A percentile compares a stretch with the other conserved stretches of the same genome.
Conservation (phyloP, 2,329 filamentous ascomycete species). For the Cordyceps javanica region DNA sequence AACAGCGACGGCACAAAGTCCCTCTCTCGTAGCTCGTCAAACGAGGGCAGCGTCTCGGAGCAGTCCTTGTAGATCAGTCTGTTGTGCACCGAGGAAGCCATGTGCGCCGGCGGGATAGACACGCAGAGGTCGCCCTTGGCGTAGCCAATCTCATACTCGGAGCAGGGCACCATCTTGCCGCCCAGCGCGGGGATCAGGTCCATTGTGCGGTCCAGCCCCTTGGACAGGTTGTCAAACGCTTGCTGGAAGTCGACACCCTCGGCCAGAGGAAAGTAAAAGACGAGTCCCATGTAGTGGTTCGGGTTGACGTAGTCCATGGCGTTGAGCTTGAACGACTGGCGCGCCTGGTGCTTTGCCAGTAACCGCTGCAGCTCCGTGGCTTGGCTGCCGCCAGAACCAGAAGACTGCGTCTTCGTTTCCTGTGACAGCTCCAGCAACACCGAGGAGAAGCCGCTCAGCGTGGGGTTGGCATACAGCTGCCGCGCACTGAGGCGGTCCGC, state of each 20-base stretch:
- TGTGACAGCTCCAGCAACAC: slow-evolving; percentile 18
- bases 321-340: slow-evolving; percentile 24
- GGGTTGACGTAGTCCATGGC: slow-evolving; percentile 28
- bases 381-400: slow-evolving; percentile 23
- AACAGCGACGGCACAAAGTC: slow-evolving; percentile 24
- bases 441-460: slow-evolving; percentile 21
- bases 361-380: slow-evolving; percentile 12
- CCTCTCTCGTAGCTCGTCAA: slow-evolving; percentile 18
- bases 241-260: slow-evolving; percentile 21
- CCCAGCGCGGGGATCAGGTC: slow-evolving; percentile 30
- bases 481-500: slow-evolving; percentile 25
- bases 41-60: slow-evolving; percentile 21
- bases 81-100: slow-evolving; percentile 10
- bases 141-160: slow-evolving; percentile 22
- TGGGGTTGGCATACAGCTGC: slow-evolving; percentile 29
- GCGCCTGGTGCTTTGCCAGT: slow-evolving; percentile 20
- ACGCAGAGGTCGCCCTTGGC: slow-evolving; percentile 19
- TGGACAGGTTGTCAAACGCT: slow-evolving; percentile 26
- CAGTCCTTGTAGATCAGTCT: slow-evolving; percentile 23
- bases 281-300: slow-evolving; percentile 25
- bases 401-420: slow-evolving; percentile 13
- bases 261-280: slow-evolving; percentile 29
- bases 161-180: slow-evolving; percentile 28
- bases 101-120: slow-evolving; percentile 16
- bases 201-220: slow-evolving; percentile 28